These are phyloP conservation scores for Truncatella angustata DNA, from an alignment of 2,329 filamentous ascomycete species.

Conservation along the genomic window DNA sequence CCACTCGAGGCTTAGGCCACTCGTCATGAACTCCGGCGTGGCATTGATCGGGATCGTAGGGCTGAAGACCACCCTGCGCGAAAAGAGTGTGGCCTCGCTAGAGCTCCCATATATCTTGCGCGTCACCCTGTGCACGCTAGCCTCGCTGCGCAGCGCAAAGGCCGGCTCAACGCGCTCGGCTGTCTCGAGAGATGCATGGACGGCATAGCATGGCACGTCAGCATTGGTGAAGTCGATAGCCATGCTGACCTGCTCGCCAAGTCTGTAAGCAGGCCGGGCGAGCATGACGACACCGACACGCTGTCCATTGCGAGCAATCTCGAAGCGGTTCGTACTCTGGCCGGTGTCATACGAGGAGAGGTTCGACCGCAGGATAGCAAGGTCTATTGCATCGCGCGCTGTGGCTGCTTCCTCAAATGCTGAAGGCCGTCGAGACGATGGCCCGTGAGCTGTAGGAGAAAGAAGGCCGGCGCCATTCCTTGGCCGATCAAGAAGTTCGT, in stretches of 20 bases:
- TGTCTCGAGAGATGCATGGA: constrained; percentile 83
- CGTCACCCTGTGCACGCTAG: constrained; percentile 84
- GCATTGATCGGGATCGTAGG: constrained; percentile 80
- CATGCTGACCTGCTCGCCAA: constrained; percentile 84
- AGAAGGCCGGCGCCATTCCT: constrained; percentile 61
- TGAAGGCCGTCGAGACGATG: constrained; percentile 55
- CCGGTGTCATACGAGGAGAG: constrained; percentile 59
- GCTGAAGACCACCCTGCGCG: constrained; percentile 74
- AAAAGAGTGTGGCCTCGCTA: constrained; percentile 81
- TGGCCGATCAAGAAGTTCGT: constrained; percentile 66
- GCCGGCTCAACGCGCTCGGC: constrained; percentile 77
- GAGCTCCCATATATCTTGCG: constrained; percentile 75
- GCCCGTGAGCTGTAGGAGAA: constrained; percentile 65
- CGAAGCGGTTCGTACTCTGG: constrained; percentile 87
- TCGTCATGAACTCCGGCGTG: constrained; percentile 90
- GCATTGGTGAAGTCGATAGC: constrained; percentile 80
- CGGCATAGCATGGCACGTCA: constrained; percentile 79
- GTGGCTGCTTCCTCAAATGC: constrained; percentile 55
- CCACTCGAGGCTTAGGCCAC: constrained; percentile 84
- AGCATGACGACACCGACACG: constrained; percentile 90
- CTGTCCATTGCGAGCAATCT: constrained; percentile 88
- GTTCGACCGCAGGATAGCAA: constrained; percentile 84
- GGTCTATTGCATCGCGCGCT: constrained; percentile 83
- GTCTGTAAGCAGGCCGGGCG: constrained; percentile 80
- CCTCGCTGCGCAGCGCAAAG: constrained; percentile 79